Base-by-base conservation (phyloP, 306 rosid genomes). In the Hippophae rhamnoides region DNA sequence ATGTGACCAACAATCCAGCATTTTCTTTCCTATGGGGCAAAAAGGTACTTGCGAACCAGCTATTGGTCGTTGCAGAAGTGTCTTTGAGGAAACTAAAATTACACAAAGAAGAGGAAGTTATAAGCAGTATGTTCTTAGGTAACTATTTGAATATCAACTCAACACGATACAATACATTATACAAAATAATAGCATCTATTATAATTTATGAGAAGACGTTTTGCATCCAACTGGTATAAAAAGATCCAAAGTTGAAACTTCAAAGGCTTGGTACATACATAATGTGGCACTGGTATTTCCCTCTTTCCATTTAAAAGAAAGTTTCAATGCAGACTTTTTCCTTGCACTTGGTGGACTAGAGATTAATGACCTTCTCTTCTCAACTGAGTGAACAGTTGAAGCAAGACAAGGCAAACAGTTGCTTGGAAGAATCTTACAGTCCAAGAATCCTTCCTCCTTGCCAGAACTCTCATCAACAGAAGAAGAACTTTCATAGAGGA, bases 11-110 rank as follows among this genome's bases (percentile, higher is more conserved):
- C 78, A 82, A 73, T 93, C 89, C 9, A 84, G 83, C 84, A 93
- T 88, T 61, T 77, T 82, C 99, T 93, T 93, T 13, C 84, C 97
- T 23, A 79, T 53, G 47, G 97, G 99, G 72, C 94, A 86, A 77
- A 88, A 78, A 14, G 97, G 90, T 56, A 93, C 96, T 78, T 93
- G 97, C 47, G 94, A 86, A 49, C 99, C 99, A 44, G 99, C 97
- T 23, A 61, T 57, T 25, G 99, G 97, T 70, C 89, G 80, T 82
- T 74, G 94, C 61, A 93, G 77, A 70, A 88, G 78, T 58, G 51
- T 58, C 86, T 86, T 93, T 47, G 99, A 80, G 13, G 95, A 88
- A 66, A 88, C 99, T 93, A 94, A 69, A 88, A 81, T 68, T 54
- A 65, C 67, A 51, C 54, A 48, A 6, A 61, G 63, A 52, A 58